Base-by-base conservation (phyloP, 352 stramenopile genomes). In the Globisporangium megalacanthum region DNA sequence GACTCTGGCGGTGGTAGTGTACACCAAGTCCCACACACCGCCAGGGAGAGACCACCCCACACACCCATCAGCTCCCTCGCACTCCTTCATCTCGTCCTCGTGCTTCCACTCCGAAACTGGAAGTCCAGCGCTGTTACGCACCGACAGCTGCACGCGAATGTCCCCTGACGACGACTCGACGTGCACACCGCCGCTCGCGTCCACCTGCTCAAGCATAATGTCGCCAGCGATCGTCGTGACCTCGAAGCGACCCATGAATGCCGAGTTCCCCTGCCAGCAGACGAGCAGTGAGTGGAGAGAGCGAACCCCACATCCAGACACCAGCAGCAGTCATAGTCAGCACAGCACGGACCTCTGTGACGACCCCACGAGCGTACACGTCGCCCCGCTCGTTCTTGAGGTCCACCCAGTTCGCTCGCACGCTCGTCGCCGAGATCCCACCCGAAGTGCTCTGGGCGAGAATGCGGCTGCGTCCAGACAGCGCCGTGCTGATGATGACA, bases 221-320 rank as follows among this genome's bases (percentile, higher is more conserved):
- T 86, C 72, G 13, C 82, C 82, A 1, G 77, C 73, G 42, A 89
- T 55, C 7, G 70, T 83, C 13, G 69, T 74, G 36, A 83, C 76
- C 56, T 89, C 77, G 22, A 92, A 62, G 22, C 79, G 76, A 10
- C 82, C 82, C 67, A 78, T 74, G 64, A 92, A 89, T n/a, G 76
- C 73, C 19, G 67, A 77, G 47, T 77, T 86, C 29, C 75, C 74
- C 73, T 17, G 25, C 2, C 25, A 29, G 25, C 25, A 29, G 25
- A 29, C 25, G 25, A 29, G 25, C 25, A 29, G 25, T 4, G 25
- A 29, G 25, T 29, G 25, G 25, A 29, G 25, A 29, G 25, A 29
- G 25, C 4, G 55, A 1, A 52, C 41, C 10, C 41, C 10, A 22
- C 20, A 39, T 17, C 17, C 36, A 22, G 6, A 17, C 31, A 46